phyloP scores from a whole-genome alignment of 345 rosid genomes.

The Brassica juncea region DNA sequence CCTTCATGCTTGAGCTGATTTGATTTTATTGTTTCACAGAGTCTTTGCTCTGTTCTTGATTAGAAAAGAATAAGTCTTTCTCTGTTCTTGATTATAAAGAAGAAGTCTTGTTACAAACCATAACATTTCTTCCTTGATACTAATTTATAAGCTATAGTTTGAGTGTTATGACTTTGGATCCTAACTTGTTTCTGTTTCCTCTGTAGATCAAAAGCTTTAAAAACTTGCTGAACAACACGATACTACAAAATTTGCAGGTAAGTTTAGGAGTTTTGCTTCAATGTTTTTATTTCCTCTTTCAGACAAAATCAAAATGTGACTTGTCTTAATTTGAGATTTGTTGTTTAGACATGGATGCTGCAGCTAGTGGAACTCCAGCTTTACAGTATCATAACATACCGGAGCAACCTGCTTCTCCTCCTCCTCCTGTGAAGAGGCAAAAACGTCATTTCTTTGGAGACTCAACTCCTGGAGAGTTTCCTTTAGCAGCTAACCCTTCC shows the following conservation, averaged over 20 bases:
- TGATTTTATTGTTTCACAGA: constrained; percentile 21
- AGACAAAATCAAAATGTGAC: constrained; percentile 39
- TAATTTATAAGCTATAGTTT: not conserved
- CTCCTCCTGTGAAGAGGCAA: constrained; percentile 54
- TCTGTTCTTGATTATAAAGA: not conserved
- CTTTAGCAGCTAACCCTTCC: constrained; percentile 91
- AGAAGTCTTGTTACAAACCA: not conserved
- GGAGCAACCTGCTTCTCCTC: constrained; percentile 56
- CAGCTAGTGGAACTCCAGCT: constrained; percentile 67
- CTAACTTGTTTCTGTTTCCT: constrained; percentile 18
- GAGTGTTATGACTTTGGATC: constrained; percentile 12
- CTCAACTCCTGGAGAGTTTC: constrained; percentile 93
- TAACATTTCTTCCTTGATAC: not conserved
- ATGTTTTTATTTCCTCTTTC: constrained; percentile 2
- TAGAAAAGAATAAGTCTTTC: not conserved
- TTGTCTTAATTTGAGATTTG: constrained; percentile 47
- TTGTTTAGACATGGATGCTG: constrained; percentile 84
- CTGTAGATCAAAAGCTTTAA: constrained; percentile 54
- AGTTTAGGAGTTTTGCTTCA: not conserved
- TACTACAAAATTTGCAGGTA: constrained; percentile 41
- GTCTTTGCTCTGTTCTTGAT: constrained; percentile 7
- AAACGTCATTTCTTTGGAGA: constrained; percentile 83
- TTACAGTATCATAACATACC: constrained; percentile 67
- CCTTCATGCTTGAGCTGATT: constrained; percentile 11
- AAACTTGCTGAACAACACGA: constrained; percentile 15